These are phyloP conservation scores for Wolfiporia cocos DNA, from an alignment of 1,284 basidiomycete genomes.

Conservation along the genomic window DNA sequence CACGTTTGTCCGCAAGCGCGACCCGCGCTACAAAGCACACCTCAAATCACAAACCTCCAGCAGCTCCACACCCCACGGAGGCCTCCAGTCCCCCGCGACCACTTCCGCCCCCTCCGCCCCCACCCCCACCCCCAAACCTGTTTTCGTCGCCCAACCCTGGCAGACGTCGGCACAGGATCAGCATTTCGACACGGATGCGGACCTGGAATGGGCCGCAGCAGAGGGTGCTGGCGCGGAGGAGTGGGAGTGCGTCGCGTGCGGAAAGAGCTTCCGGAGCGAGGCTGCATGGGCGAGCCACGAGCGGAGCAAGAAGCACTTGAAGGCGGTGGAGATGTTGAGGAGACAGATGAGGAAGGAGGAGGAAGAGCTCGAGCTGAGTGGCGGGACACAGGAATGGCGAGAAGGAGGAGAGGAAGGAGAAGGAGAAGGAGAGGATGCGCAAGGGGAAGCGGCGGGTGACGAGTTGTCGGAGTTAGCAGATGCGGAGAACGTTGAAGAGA, in stretches of 20 bases:
- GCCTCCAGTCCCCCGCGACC: slow-evolving; percentile 12
- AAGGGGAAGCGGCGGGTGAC: slow-evolving; percentile 18
- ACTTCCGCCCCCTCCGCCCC: slow-evolving; percentile 5
- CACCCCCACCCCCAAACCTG: slow-evolving; percentile 17
- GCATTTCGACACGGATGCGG: slow-evolving; percentile 34
- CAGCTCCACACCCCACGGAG: slow-evolving; percentile 23
- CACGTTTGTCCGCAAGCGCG: slow-evolving; percentile 87
- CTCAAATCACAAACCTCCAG: slow-evolving; percentile 42
- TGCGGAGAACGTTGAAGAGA: neutral
- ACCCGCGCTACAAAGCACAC: slow-evolving; percentile 85
- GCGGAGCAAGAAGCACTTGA: slow-evolving; percentile 91
- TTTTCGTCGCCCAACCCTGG: slow-evolving; percentile 82
- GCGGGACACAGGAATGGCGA: too few species aligned
- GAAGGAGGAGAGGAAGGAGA: slow-evolving; percentile 17
- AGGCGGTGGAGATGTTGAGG: slow-evolving; percentile 75
- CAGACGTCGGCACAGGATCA: slow-evolving; percentile 48
- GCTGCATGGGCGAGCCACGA: slow-evolving; percentile 97
- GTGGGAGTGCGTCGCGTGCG: slow-evolving; percentile 96
- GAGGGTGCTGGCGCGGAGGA: slow-evolving; percentile 67
- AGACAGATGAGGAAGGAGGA: slow-evolving; percentile 76
- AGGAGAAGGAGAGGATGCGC: slow-evolving; percentile 13
- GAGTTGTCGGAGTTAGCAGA: slow-evolving; percentile 14
- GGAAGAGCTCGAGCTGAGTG: slow-evolving; percentile 44
- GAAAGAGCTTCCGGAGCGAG: slow-evolving; percentile 87
- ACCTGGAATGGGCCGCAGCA: slow-evolving; percentile 64